phyloP scores from a whole-genome alignment of 2,329 filamentous ascomycete genomes.

The Ceratocystis cacaofunesta region DNA sequence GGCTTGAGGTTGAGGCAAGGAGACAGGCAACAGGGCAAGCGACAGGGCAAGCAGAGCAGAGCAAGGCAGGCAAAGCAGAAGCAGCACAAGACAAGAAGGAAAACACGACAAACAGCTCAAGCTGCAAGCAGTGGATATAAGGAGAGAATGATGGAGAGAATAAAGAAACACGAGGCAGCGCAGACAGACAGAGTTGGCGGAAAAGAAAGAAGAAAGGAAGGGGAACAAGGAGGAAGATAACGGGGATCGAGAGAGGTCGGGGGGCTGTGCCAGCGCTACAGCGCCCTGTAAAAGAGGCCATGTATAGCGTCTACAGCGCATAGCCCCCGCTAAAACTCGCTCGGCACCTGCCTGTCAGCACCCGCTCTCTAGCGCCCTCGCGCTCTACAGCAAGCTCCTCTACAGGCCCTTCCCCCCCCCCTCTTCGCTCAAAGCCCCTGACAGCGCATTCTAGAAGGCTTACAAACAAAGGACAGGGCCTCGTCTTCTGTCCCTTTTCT shows the following conservation, averaged over 20 bases:
- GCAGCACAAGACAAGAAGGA: background rate
- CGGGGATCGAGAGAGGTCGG: background rate
- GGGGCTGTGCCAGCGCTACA: background rate
- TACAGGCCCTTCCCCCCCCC: background rate
- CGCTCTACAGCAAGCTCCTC: background rate
- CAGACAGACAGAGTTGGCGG: background rate
- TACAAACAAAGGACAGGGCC: background rate
- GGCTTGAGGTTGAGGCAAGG: background rate
- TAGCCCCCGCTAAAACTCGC: background rate
- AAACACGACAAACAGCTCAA: background rate
- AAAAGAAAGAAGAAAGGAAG: background rate
- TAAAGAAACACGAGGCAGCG: no score
- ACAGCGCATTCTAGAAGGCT: slow-evolving; percentile 1
- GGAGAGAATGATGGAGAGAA: background rate
- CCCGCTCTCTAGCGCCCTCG: background rate
- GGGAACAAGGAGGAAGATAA: background rate
- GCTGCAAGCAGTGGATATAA: background rate
- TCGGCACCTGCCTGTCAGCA: no score
- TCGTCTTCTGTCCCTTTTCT: background rate
- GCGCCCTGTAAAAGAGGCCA: background rate
- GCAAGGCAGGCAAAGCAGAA: background rate
- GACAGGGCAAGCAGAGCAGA: background rate
- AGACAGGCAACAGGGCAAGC: background rate
- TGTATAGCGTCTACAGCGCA: background rate
- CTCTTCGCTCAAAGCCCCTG: background rate